These are phyloP conservation scores for Melocanna baccifera DNA, from an alignment of 176 grass and related monocot genomes.

Conservation along the genomic window DNA sequence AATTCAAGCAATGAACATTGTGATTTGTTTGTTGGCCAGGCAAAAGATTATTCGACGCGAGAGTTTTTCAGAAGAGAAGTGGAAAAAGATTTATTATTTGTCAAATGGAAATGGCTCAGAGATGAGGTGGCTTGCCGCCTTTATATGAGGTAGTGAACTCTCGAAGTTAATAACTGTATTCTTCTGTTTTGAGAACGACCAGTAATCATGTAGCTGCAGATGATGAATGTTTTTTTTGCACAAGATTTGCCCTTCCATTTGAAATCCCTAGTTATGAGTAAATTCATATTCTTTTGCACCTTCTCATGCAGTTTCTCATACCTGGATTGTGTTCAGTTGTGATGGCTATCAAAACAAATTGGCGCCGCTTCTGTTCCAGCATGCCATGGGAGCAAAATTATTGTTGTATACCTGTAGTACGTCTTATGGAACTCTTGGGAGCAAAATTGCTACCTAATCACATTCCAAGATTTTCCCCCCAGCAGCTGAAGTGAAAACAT, in stretches of 20 bases:
- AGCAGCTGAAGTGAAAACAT: not conserved
- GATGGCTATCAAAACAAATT: not conserved
- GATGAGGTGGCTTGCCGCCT: slow-evolving; percentile 92
- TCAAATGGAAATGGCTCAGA: slow-evolving; percentile 98
- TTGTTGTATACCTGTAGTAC: slow-evolving; percentile 35
- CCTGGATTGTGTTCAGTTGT: not conserved
- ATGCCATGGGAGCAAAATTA: not conserved
- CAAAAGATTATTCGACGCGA: slow-evolving; percentile 87
- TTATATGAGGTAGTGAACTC: slow-evolving; percentile 55
- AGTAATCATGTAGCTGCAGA: not conserved
- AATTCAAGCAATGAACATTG: slow-evolving; percentile 21
- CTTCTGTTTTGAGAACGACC: not conserved
- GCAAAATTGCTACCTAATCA: slow-evolving; percentile 15
- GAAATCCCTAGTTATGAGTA: not conserved
- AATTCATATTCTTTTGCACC: not conserved
- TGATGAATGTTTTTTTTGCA: not conserved
- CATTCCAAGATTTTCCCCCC: not conserved
- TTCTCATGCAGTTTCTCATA: slow-evolving; percentile 27
- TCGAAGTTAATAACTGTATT: slow-evolving; percentile 18
- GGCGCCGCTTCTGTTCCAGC: not conserved
- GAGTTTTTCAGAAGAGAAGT: slow-evolving; percentile 85
- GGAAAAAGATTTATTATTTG: slow-evolving; percentile 96
- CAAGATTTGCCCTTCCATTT: not conserved
- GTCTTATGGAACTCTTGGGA: slow-evolving; percentile 3
- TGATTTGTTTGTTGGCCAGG: slow-evolving; percentile 43